phyloP scores from a whole-genome alignment of 148 eudicot species.

The Fagopyrum homotropicum region DNA sequence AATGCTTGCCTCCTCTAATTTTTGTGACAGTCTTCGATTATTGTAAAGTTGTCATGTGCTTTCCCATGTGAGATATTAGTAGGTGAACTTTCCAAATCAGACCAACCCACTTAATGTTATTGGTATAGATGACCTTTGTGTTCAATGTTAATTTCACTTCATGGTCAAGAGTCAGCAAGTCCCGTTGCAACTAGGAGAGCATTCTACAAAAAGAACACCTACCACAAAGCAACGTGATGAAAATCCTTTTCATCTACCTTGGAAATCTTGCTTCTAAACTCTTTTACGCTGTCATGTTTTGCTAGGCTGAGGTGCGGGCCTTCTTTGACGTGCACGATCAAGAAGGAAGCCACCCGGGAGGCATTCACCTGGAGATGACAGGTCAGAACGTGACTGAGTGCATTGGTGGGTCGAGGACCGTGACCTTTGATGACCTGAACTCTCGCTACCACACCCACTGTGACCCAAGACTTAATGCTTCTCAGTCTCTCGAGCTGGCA shows the following conservation, averaged over 20 bases:
- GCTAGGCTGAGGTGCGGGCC: conserved; percentile 39
- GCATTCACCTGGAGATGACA: conserved; percentile 43
- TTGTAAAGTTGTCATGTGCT: background rate
- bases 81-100: background rate
- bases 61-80: background rate
- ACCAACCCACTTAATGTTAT: background rate
- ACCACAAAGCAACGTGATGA: background rate
- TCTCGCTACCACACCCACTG: conserved; percentile 42
- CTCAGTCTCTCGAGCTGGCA: conserved; percentile 20
- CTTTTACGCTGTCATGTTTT: background rate
- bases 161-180: background rate
- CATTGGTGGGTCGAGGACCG: conserved; percentile 38
- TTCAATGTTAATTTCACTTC: background rate
- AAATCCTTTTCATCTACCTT: background rate
- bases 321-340: conserved; percentile 52
- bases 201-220: background rate
- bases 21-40: background rate
- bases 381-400: conserved; percentile 51
- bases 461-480: conserved; percentile 17
- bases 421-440: conserved; percentile 40
- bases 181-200: background rate
- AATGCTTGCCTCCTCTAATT: background rate
- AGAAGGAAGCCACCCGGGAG: conserved; percentile 50
- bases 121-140: background rate
- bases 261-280: background rate